phyloP scores from a whole-genome alignment of 192 early-diverging fungal genomes.

The Phlyctochytrium bullatum region DNA sequence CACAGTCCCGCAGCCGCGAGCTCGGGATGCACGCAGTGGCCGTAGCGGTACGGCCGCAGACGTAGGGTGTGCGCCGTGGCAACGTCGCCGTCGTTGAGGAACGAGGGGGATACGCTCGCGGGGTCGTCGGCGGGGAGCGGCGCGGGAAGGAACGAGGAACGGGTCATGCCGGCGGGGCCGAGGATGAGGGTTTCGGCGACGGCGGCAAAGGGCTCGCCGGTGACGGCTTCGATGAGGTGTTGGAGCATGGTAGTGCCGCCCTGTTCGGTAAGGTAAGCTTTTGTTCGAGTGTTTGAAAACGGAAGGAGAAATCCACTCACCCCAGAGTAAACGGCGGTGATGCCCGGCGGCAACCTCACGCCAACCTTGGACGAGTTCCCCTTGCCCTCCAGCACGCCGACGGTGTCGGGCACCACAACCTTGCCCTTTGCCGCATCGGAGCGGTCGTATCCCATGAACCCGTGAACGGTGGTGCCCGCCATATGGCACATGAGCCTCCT shows the following conservation, averaged over 20 bases:
- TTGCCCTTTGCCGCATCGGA: slow-evolving; percentile 2
- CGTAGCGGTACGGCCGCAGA: slow-evolving; percentile 19
- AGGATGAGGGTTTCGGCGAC: slow-evolving; percentile 22
- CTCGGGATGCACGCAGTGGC: slow-evolving; percentile 35
- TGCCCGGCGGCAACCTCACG: not conserved
- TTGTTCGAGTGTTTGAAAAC: not conserved
- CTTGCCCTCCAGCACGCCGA: too few relatives aligned
- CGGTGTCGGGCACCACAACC: slow-evolving; percentile 10
- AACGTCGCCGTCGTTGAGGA: slow-evolving; percentile 17
- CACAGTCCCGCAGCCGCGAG: slow-evolving; percentile 37
- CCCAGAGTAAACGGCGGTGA: not conserved
- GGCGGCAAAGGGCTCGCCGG: slow-evolving; percentile 24
- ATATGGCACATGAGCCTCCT: slow-evolving; percentile 29
- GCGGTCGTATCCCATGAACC: slow-evolving; percentile 30
- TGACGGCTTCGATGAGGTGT: slow-evolving; percentile 29
- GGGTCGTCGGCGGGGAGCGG: slow-evolving; percentile 8
- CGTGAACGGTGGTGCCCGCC: slow-evolving; percentile 24
- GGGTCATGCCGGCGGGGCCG: slow-evolving; percentile 19
- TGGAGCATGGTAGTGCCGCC: slow-evolving; percentile 31
- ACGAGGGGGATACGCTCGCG: too few relatives aligned
- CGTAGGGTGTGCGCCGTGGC: slow-evolving; percentile 14
- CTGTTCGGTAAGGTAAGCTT: not conserved
- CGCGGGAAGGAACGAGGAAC: slow-evolving; percentile 22
- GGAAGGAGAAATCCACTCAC: not conserved
- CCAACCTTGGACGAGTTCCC: too few relatives aligned